These are phyloP conservation scores for Kandelia obovata DNA, from an alignment of 345 rosid genomes.

Conservation along the genomic window DNA sequence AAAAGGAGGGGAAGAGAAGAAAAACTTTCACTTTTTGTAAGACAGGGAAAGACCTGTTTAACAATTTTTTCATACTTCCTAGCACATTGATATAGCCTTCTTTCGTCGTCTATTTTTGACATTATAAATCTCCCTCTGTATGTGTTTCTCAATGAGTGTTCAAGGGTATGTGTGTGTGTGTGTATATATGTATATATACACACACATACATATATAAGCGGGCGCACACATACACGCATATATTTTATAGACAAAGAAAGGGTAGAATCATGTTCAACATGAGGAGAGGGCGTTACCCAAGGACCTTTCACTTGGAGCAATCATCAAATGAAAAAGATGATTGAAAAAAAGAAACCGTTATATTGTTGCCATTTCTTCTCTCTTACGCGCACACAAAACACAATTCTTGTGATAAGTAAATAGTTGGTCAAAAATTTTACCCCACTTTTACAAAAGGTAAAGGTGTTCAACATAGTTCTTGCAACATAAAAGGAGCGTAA, in stretches of 20 bases:
- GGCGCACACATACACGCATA: too few relatives aligned
- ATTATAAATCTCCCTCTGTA: neutral
- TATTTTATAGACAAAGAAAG: neutral
- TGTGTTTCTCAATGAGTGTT: neutral
- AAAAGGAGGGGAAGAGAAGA: neutral
- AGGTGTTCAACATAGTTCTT: neutral
- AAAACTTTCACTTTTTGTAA: neutral
- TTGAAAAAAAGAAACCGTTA: conserved; percentile 12
- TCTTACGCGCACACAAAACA: conserved; percentile 21
- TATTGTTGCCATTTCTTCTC: conserved; percentile 11
- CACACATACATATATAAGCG: too few relatives aligned
- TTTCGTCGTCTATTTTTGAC: conserved; percentile 33
- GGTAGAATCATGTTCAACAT: conserved; percentile 1
- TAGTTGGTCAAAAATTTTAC: neutral
- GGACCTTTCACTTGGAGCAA: conserved; percentile 9
- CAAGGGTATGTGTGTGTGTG: too few relatives aligned
- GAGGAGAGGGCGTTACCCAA: conserved; percentile 27
- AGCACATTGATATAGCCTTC: conserved; percentile 28
- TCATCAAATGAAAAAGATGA: neutral
- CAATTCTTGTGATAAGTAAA: conserved; percentile 30
- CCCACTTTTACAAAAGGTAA: neutral
- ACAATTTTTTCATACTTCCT: conserved; percentile 33
- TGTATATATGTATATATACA: neutral
- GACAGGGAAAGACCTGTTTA: conserved; percentile 29
- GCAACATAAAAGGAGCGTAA: neutral